Conservation (phyloP, 1,284 basidiomycete genomes). For the Mycena citricolor region DNA sequence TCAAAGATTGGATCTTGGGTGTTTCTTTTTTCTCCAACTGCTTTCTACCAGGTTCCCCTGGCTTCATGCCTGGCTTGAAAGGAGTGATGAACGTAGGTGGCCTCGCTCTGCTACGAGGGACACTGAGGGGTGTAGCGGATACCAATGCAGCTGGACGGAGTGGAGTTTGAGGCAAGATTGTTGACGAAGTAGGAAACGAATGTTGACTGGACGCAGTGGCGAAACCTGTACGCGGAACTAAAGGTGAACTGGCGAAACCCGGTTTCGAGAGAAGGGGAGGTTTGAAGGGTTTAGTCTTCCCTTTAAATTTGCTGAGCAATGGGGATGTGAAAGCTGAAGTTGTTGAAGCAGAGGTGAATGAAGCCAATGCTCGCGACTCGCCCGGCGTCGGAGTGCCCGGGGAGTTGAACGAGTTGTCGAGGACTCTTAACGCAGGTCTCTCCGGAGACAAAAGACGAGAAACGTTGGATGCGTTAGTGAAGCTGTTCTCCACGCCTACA, state of each 20-base stretch:
- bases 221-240: constrained; percentile 29
- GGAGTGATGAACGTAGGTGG: constrained; percentile 60
- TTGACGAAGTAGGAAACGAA: constrained; percentile 24
- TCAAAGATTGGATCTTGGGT: constrained; percentile 11
- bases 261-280: constrained; percentile 43
- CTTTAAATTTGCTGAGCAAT: constrained; percentile 26
- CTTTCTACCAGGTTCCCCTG: constrained; percentile 50
- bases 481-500: constrained; percentile 24
- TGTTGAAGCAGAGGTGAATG: too few relatives aligned
- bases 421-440: constrained; percentile 40
- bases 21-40: constrained; percentile 28
- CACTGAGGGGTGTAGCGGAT: constrained; percentile 23
- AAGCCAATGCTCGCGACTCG: constrained; percentile 20
- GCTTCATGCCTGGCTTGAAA: constrained; percentile 62
- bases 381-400: constrained; percentile 40
- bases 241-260: constrained; percentile 30
- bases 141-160: constrained; percentile 13
- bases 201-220: constrained; percentile 25
- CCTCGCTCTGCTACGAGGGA: constrained; percentile 9
- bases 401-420: constrained; percentile 39
- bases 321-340: too few relatives aligned
- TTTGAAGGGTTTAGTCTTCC: constrained; percentile 48
- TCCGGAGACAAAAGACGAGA: constrained; percentile 30
- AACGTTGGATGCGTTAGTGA: constrained; percentile 24
- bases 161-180: constrained; percentile 20